phyloP scores from a whole-genome alignment of 202 grass and related monocot genomes.

The Elaeis oleifera region DNA sequence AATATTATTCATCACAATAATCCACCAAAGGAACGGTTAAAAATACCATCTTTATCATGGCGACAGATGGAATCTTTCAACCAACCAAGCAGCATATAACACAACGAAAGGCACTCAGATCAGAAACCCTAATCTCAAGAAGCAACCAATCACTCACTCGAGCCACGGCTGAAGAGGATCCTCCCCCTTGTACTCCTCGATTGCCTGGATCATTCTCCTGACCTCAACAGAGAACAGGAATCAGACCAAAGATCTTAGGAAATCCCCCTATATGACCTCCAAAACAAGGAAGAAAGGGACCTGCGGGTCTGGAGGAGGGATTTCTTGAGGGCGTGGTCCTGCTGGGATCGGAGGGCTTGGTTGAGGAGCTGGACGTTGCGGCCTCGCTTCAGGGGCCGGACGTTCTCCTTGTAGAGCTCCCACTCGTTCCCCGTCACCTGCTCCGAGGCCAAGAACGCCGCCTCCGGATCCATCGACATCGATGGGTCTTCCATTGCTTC shows the following conservation, averaged over 20 bases:
- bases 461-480: slow-evolving; percentile 5
- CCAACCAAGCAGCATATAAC: background rate
- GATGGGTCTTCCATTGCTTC: slow-evolving; percentile 5
- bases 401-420: slow-evolving; percentile 90
- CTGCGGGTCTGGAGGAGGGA: slow-evolving; percentile 50
- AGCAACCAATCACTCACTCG: slow-evolving; percentile 41
- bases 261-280: too few species aligned
- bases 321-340: slow-evolving; percentile 39
- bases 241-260: too few species aligned
- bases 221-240: too few species aligned
- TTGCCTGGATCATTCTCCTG: slow-evolving; percentile 87
- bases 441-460: slow-evolving; percentile 15
- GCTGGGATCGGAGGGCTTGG: slow-evolving; percentile 57
- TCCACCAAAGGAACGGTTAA: too few species aligned
- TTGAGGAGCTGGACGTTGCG: slow-evolving; percentile 80
- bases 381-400: slow-evolving; percentile 91
- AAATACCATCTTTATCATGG: too few species aligned
- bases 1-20: too few species aligned
- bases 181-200: slow-evolving; percentile 62
- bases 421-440: slow-evolving; percentile 43
- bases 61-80: background rate
- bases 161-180: slow-evolving; percentile 91
- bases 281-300: slow-evolving; percentile 6
- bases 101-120: background rate
- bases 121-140: background rate